Percentiles rank a stretch among this genome's conserved stretches.
Conservation (phyloP, 805 yeast species). For the Komagataella kurtzmanii region DNA sequence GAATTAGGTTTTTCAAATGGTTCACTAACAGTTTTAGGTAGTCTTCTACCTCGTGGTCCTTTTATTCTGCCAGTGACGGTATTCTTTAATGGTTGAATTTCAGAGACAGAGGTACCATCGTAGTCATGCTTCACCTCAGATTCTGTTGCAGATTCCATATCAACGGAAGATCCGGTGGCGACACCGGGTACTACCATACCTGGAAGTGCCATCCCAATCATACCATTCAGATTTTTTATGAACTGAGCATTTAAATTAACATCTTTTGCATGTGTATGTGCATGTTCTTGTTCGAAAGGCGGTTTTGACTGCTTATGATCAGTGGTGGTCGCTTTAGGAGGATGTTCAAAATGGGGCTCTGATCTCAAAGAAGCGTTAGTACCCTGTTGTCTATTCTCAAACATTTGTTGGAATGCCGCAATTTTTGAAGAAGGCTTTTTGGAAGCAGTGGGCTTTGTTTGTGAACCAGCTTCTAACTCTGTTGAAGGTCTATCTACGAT, state of each 20-base stretch:
- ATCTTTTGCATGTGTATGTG: slow-evolving; percentile 5
- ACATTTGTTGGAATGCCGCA: slow-evolving; percentile 73
- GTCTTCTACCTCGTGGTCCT: slow-evolving; percentile 64
- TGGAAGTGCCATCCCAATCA: slow-evolving; percentile 37
- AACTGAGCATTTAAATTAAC: slow-evolving; percentile 23
- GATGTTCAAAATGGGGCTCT: neutral
- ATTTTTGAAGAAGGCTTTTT: slow-evolving; percentile 68
- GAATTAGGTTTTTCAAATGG: slow-evolving; percentile 11
- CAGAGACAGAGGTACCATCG: neutral
- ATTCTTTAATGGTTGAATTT: slow-evolving; percentile 22
- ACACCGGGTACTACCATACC: slow-evolving; percentile 29
- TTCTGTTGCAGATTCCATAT: slow-evolving; percentile 4
- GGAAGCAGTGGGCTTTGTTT: slow-evolving; percentile 45
- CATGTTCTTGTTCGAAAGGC: neutral
- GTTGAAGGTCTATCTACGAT: neutral
- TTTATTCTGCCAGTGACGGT: slow-evolving; percentile 34
- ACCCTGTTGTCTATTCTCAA: slow-evolving; percentile 32
- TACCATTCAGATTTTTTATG: slow-evolving; percentile 45
- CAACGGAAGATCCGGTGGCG: slow-evolving; percentile 5
- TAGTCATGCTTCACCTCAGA: slow-evolving; percentile 4
- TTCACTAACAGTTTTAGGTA: slow-evolving; percentile 43
- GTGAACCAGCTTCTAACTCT: slow-evolving; percentile 1
- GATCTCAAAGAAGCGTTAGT: neutral
- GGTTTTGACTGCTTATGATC: neutral
- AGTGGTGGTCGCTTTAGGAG: neutral